phyloP scores from a whole-genome alignment of 495 filamentous ascomycete genomes.

The Xylaria cubensis region DNA sequence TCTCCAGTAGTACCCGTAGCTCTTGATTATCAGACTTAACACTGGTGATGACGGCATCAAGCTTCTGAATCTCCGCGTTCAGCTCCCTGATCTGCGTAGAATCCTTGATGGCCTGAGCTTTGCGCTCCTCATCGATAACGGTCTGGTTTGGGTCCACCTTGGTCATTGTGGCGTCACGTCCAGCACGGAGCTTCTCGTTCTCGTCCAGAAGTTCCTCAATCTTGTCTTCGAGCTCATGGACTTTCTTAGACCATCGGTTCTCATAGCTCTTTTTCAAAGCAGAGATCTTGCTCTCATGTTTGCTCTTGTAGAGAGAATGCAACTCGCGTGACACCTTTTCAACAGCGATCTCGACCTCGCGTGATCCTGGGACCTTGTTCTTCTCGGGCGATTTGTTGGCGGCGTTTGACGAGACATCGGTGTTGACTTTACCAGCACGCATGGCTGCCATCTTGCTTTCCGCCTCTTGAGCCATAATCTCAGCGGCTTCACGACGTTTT shows the following conservation, averaged over 20 bases:
- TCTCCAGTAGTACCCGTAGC: constrained; percentile 68
- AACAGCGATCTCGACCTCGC: constrained; percentile 84
- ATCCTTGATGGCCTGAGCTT: constrained; percentile 57
- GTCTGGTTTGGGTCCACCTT: constrained; percentile 59
- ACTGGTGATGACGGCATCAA: constrained; percentile 70
- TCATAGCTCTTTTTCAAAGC: constrained; percentile 97
- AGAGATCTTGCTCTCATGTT: constrained; percentile 93
- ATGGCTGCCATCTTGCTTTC: constrained; percentile 76
- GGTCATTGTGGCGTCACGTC: constrained; percentile 69
- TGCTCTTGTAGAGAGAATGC: constrained; percentile 91
- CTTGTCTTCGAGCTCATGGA: constrained; percentile 73
- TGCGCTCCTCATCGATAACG: constrained; percentile 55
- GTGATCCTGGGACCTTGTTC: constrained; percentile 37
- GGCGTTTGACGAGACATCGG: constrained; percentile 41
- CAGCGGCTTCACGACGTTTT: constrained; percentile 67
- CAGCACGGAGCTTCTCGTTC: constrained; percentile 72
- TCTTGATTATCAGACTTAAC: constrained; percentile 70
- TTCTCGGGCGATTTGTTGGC: constrained; percentile 38
- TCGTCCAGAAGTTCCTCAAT: constrained; percentile 71
- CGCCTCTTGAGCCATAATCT: constrained; percentile 71
- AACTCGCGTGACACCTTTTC: constrained; percentile 88
- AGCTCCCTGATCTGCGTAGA: constrained; percentile 63
- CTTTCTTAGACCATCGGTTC: constrained; percentile 83
- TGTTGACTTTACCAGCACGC: constrained; percentile 57
- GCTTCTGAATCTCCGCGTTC: constrained; percentile 70